Evolutionary conservation across 1,139 yeast genomes (phyloP).

Genomic region (Candida pseudoviswanathii): DNA sequence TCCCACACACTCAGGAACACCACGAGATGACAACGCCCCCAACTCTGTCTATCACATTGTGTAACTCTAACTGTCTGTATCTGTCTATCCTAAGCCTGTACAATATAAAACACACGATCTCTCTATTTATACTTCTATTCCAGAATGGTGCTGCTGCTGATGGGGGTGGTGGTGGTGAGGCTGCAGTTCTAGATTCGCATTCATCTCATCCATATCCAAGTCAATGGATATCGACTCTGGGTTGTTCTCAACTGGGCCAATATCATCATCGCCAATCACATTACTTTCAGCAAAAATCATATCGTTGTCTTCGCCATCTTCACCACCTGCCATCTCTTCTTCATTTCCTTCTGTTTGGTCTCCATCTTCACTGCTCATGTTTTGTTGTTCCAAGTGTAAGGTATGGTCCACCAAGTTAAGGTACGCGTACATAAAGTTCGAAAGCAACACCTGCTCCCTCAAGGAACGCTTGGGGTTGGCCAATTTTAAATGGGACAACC

Average conservation of each 20-base stretch:
- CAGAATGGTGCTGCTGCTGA: constrained; percentile 2
- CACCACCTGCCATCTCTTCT: constrained; percentile 14
- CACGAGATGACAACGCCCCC: not conserved
- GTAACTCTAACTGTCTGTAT: not conserved
- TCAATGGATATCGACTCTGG: constrained; percentile 9
- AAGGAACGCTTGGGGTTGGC: constrained; percentile 93
- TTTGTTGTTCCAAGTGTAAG: constrained; percentile 65
- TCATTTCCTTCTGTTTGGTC: constrained; percentile 15
- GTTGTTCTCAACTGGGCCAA: constrained; percentile 6
- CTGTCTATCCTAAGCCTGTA: not conserved
- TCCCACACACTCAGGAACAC: not conserved
- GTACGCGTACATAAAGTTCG: constrained; percentile 97
- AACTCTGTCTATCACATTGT: no score
- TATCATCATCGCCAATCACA: constrained; percentile 7
- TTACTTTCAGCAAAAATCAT: constrained; percentile 8
- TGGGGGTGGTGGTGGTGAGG: not conserved
- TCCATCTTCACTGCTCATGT: constrained; percentile 19
- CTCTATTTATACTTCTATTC: constrained; percentile 7
- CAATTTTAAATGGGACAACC: constrained; percentile 86
- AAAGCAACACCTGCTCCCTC: constrained; percentile 85
- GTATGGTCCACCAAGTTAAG: constrained; percentile 92
- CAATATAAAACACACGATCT: not conserved
- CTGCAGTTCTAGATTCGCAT: not conserved
- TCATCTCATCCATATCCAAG: constrained; percentile 10
- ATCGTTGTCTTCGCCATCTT: constrained; percentile 6